Evolutionary conservation across 2,329 filamentous ascomycete genomes (phyloP), one percentile per base, ranked within the genome.

Genomic region (Fusarium drepaniforme): DNA sequence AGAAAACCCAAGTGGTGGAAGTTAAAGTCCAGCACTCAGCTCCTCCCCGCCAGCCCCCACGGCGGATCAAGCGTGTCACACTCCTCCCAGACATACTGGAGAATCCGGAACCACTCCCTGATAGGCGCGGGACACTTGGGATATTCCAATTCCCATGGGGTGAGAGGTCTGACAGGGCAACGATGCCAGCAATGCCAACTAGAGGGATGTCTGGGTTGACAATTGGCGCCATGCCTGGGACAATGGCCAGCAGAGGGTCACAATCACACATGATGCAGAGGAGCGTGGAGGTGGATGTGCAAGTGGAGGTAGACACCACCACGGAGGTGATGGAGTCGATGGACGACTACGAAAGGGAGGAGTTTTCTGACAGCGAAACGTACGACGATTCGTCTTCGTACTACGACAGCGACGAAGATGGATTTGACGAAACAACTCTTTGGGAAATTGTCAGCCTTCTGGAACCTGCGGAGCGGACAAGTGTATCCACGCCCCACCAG

Each of bases 131-230:
- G 15, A 91, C 90, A 13, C 85, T 92, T 21, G 91, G 90, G 7
- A 89, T 92, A 76, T 93, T 91, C 83, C 89, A 91, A 75, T 92
- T 92, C 74, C 90, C 91, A 3, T 92, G 90, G 89, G 91, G 91
- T 16, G 90, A 92, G 81, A 88, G 83, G 75, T 92, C 90, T 23
- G 90, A 92, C 80, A 86, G 85, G 64, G 87, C 87, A 12, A 87
- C 82, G 33, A 80, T 87, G 65, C 85, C 84, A 72, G 80, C 81
- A 65, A 84, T 84, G 72, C 80, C 82, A 65, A 81, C 51, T 15
- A 12, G 51, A 56, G 51, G 51, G 51, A 56, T 56, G 51, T 33
- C 51, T 53, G 49, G 51, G 28, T 30, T 56, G 80, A 11, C 82
- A 80, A 38, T 80, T 82, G 70, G 81, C 81, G 73, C 86, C 25